These are phyloP conservation scores for Rubroboletus satanas DNA, from an alignment of 768 basidiomycete species.

Conservation along the genomic window DNA sequence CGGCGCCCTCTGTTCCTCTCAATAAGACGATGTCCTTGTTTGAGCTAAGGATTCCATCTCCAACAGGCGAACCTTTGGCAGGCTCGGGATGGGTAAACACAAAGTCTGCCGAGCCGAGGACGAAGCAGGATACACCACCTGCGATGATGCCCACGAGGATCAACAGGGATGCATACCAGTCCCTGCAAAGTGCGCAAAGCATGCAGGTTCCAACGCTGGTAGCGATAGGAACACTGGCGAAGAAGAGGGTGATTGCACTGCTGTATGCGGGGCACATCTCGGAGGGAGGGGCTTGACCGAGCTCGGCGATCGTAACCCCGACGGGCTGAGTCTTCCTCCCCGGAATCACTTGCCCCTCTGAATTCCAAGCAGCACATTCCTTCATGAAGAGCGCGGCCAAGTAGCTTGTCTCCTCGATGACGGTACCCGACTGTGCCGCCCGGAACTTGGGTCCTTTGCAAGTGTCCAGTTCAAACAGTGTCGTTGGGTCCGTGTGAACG, in stretches of 20 bases:
- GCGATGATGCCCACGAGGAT: slow-evolving; percentile 29
- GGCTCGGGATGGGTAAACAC: slow-evolving; percentile 23
- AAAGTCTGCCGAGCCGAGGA: slow-evolving; percentile 24
- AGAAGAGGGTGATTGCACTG: not conserved
- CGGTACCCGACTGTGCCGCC: slow-evolving; percentile 62
- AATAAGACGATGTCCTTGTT: slow-evolving; percentile 23
- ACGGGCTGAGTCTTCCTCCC: slow-evolving; percentile 11
- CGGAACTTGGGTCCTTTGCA: slow-evolving; percentile 60
- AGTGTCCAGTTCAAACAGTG: slow-evolving; percentile 14
- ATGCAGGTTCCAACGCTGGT: slow-evolving; percentile 20
- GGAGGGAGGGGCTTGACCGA: slow-evolving; percentile 3
- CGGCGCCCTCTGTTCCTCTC: slow-evolving; percentile 25
- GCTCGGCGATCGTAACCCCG: slow-evolving; percentile 7
- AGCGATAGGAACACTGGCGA: slow-evolving; percentile 19
- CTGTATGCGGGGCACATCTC: slow-evolving; percentile 6
- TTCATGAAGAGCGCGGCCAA: slow-evolving; percentile 50
- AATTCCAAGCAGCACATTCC: slow-evolving; percentile 9
- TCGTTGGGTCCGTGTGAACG: slow-evolving; percentile 17
- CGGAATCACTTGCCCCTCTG: slow-evolving; percentile 5
- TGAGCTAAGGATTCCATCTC: slow-evolving; percentile 28
- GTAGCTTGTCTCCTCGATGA: slow-evolving; percentile 41
- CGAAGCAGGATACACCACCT: slow-evolving; percentile 27
- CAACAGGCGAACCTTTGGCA: slow-evolving; percentile 22
- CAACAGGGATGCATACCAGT: slow-evolving; percentile 27
- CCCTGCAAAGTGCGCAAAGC: slow-evolving; percentile 16